Percentiles rank a stretch among this genome's conserved stretches.
phyloP scores from a whole-genome alignment of 202 grass and related monocot species.

The Saccharum hybrid region DNA sequence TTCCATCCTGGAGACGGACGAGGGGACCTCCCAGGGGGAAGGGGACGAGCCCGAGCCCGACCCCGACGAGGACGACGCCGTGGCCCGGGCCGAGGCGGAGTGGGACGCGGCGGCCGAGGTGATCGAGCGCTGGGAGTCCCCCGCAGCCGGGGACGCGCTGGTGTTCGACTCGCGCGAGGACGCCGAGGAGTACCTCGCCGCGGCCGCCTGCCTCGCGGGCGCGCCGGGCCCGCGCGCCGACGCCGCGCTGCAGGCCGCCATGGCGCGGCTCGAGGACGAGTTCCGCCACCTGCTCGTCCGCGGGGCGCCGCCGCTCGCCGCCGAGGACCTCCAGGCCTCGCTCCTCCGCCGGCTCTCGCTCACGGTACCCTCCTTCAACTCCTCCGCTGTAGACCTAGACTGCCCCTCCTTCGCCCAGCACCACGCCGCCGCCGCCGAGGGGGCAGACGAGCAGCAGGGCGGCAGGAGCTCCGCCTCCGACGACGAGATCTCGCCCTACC shows the following conservation, averaged over 20 bases:
- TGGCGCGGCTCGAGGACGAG: slow-evolving; percentile 93
- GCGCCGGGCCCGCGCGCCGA: slow-evolving; percentile 49
- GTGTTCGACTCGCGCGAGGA: slow-evolving; percentile 64
- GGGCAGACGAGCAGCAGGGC: slow-evolving; percentile 20
- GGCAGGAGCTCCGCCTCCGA: slow-evolving; percentile 52
- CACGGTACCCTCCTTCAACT: slow-evolving; percentile 55
- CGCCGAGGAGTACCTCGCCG: slow-evolving; percentile 59
- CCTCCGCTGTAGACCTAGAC: slow-evolving; percentile 58
- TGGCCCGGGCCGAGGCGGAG: slow-evolving; percentile 36
- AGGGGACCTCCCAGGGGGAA: slow-evolving; percentile 33
- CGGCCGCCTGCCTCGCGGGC: slow-evolving; percentile 51
- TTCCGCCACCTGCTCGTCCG: slow-evolving; percentile 83
- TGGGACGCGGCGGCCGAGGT: slow-evolving; percentile 57
- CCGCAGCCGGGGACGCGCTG: slow-evolving; percentile 30
- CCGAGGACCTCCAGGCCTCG: slow-evolving; percentile 59
- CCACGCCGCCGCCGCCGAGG: slow-evolving; percentile 20
- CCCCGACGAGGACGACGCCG: too few relatives aligned
- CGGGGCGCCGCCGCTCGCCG: slow-evolving; percentile 43
- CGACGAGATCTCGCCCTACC: slow-evolving; percentile 65
- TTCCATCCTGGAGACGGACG: slow-evolving; percentile 21
- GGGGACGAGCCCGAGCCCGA: too few relatives aligned
- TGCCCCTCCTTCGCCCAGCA: slow-evolving; percentile 54
- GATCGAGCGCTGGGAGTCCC: slow-evolving; percentile 56
- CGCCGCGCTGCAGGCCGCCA: slow-evolving; percentile 79
- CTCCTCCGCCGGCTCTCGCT: slow-evolving; percentile 78